Evolutionary conservation across 768 basidiomycete genomes (phyloP).

Genomic region (Suillus ampliporus): DNA sequence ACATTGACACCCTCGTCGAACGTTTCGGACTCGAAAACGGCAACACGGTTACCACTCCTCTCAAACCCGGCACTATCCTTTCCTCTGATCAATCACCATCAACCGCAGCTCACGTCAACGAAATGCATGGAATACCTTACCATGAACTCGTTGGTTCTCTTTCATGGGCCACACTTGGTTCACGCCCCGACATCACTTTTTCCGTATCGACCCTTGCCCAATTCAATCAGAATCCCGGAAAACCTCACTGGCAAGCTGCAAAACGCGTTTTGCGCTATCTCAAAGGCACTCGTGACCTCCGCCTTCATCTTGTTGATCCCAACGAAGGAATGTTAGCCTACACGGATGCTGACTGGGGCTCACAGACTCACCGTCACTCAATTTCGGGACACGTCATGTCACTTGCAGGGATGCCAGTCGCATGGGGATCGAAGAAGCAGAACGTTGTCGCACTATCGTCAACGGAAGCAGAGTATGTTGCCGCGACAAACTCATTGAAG

Average conservation of each 20-base stretch:
- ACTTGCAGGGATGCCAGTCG: neutral
- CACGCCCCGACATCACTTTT: constrained; percentile 34
- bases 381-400: constrained; percentile 11
- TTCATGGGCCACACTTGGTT: constrained; percentile 33
- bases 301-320: constrained; percentile 15
- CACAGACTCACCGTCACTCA: constrained; percentile 29
- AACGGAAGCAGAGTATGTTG: constrained; percentile 8
- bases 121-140: constrained; percentile 26
- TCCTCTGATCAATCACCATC: constrained; percentile 7
- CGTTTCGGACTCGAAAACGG: neutral
- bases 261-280: constrained; percentile 37
- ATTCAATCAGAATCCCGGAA: constrained; percentile 26
- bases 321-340: constrained; percentile 17
- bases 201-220: constrained; percentile 29
- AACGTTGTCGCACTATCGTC: neutral
- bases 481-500: constrained; percentile 3
- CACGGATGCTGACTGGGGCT: constrained; percentile 34
- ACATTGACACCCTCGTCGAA: constrained; percentile 25
- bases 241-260: constrained; percentile 31
- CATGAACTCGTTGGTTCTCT: constrained; percentile 34
- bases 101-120: neutral
- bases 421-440: neutral
- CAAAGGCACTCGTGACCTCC: constrained; percentile 23
- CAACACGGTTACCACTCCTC: neutral
- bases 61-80: neutral